These are phyloP conservation scores for Elaeis oleifera DNA, from an alignment of 202 grass and related monocot species.

Conservation along the genomic window DNA sequence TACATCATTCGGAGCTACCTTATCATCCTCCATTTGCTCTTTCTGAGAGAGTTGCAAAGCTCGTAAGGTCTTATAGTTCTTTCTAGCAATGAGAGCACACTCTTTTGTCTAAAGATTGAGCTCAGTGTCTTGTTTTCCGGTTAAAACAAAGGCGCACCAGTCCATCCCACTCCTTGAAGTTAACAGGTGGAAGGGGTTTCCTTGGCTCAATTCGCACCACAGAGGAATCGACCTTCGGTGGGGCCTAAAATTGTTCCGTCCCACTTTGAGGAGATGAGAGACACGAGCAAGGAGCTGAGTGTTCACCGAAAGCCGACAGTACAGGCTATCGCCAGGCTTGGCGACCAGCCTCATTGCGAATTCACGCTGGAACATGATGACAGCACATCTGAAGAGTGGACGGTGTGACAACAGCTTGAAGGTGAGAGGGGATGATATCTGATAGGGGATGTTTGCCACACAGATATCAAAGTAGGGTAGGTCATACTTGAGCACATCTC, in stretches of 20 bases:
- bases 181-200: slow-evolving; percentile 66
- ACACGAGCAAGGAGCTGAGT: slow-evolving; percentile 75
- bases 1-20: slow-evolving; percentile 45
- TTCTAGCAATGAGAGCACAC: slow-evolving; percentile 65
- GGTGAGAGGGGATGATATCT: slow-evolving; percentile 81
- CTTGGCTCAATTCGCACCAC: slow-evolving; percentile 86
- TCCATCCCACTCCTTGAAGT: slow-evolving; percentile 90
- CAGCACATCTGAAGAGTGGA: slow-evolving; percentile 70
- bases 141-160: slow-evolving; percentile 72
- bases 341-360: slow-evolving; percentile 90
- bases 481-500: slow-evolving; percentile 91
- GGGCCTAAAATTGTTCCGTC: slow-evolving; percentile 84
- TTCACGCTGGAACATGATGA: slow-evolving; percentile 93
- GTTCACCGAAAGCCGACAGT: slow-evolving; percentile 89
- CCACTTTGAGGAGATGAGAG: slow-evolving; percentile 78
- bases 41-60: slow-evolving; percentile 51
- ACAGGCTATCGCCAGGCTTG: slow-evolving; percentile 70
- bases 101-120: slow-evolving; percentile 70
- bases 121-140: slow-evolving; percentile 87
- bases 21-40: slow-evolving; percentile 25
- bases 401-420: slow-evolving; percentile 83
- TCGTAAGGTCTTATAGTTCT: slow-evolving; percentile 85
- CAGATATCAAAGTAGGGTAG: slow-evolving; percentile 93
- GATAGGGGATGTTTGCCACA: slow-evolving; percentile 70
- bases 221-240: slow-evolving; percentile 83